Percentiles rank a stretch among this genome's conserved stretches.
Conservation (phyloP, 495 filamentous ascomycete species). For the Penicillium parvum region DNA sequence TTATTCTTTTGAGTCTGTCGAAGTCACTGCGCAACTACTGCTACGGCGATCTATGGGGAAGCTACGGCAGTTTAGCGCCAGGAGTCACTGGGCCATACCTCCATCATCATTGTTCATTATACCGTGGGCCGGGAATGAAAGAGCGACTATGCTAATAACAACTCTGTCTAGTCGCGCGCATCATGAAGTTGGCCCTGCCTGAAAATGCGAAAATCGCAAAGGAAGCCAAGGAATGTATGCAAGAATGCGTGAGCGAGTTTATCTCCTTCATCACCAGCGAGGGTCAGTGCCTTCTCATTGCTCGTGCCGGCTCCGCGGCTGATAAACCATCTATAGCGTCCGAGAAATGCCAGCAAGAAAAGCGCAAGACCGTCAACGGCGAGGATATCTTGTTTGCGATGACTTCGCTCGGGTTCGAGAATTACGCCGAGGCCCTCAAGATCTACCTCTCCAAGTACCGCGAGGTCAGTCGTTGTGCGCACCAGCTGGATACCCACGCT, state of each 20-base stretch:
- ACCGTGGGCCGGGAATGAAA: neutral
- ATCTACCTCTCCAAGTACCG: conserved; percentile 97
- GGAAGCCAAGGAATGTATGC: conserved; percentile 99
- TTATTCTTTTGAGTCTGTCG: neutral
- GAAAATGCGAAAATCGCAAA: conserved; percentile 99
- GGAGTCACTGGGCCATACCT: no score
- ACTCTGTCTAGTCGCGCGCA: conserved; percentile 91
- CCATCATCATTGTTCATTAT: neutral
- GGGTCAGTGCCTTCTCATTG: conserved; percentile 51
- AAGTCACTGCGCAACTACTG: no score
- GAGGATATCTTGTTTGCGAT: conserved; percentile 98
- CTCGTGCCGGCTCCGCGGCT: neutral
- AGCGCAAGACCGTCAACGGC: conserved; percentile 97
- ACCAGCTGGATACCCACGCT: conserved; percentile 1
- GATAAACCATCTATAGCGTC: conserved; percentile 64
- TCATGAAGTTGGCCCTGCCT: conserved; percentile 95
- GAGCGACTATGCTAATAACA: conserved; percentile 66
- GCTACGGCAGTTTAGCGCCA: no score
- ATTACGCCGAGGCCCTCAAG: conserved; percentile 95
- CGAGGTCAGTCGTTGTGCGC: conserved; percentile 66
- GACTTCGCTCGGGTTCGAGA: conserved; percentile 98
- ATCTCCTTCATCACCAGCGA: conserved; percentile 99
- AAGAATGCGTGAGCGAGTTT: conserved; percentile 99
- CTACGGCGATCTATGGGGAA: no score
- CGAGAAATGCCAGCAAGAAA: conserved; percentile 98